phyloP scores from a whole-genome alignment of 805 yeast species.

The Torulaspora microellipsoides region DNA sequence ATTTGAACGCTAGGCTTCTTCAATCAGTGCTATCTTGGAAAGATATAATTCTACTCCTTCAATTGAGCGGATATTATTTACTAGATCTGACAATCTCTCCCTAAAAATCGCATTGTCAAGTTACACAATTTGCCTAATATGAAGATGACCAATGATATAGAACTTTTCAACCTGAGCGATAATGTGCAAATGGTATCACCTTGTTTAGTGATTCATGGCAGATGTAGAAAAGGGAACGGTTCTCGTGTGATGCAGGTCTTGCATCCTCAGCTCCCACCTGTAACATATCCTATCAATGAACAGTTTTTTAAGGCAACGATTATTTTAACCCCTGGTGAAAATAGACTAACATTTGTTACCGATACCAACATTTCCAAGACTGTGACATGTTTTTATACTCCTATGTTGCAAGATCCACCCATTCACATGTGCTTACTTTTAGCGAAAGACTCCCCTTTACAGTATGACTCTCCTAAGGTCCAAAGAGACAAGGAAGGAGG shows the following conservation, averaged over 20 bases:
- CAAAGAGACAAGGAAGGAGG: conserved; percentile 49
- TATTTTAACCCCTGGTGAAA: conserved; percentile 66
- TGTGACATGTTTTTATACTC: conserved; percentile 45
- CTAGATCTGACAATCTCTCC: no score
- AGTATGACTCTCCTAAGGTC: conserved; percentile 60
- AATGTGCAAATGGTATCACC: conserved; percentile 43
- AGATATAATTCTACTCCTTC: no score
- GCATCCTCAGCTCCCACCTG: conserved; percentile 52
- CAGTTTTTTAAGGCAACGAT: conserved; percentile 72
- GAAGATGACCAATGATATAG: conserved; percentile 12
- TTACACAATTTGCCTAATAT: no score
- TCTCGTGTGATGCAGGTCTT: conserved; percentile 42
- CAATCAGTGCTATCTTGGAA: no score
- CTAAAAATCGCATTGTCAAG: no score
- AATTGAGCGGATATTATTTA: no score
- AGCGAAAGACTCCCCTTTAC: conserved; percentile 68
- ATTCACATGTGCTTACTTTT: conserved; percentile 74
- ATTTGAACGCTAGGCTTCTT: no score
- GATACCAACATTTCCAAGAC: conserved; percentile 38
- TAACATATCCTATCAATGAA: conserved; percentile 60
- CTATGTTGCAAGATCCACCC: conserved; percentile 62
- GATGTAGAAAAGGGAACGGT: conserved; percentile 18
- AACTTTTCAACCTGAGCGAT: conserved; percentile 34
- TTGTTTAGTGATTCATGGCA: conserved; percentile 47
- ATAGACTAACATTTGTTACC: conserved; percentile 46